A percentile compares a stretch with the other conserved stretches of the same genome.
Conservation (phyloP, 2,329 filamentous ascomycete species). For the Orbilia brochopaga region DNA sequence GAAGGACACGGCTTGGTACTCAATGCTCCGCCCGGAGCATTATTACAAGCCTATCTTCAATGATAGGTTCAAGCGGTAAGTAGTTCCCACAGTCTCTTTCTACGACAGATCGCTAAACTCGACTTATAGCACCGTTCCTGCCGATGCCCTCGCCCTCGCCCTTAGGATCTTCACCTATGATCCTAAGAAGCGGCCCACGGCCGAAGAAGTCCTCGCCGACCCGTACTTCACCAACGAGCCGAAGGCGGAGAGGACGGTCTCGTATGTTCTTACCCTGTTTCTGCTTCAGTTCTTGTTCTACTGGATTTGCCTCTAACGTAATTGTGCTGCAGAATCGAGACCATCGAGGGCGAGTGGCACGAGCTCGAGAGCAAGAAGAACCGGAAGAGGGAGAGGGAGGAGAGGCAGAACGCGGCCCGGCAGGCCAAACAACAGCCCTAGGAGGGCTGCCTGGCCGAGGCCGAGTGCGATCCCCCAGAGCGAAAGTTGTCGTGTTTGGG, state of each 20-base stretch:
- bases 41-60: constrained; percentile 77
- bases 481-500: too few relatives aligned
- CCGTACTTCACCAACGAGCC: constrained; percentile 84
- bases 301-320: constrained; percentile 52
- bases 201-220: constrained; percentile 82
- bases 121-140: constrained; percentile 64
- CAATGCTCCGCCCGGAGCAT: constrained; percentile 79
- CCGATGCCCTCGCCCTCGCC: constrained; percentile 82
- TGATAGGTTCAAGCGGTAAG: constrained; percentile 70
- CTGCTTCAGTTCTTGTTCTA: constrained; percentile 14
- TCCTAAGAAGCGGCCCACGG: constrained; percentile 79
- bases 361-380: constrained; percentile 97
- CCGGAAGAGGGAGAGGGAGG: constrained; percentile 75
- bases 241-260: constrained; percentile 75
- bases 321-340: constrained; percentile 66
- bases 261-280: constrained; percentile 68
- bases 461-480: not conserved
- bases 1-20: constrained; percentile 96
- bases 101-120: constrained; percentile 1
- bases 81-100: not conserved
- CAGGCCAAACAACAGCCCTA: constrained; percentile 29
- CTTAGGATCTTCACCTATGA: constrained; percentile 87
- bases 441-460: constrained; percentile 1
- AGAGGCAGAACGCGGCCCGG: constrained; percentile 66
- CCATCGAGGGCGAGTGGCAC: constrained; percentile 93